phyloP scores from a whole-genome alignment of 805 yeast species.

The Cyberlindnera japonica region DNA sequence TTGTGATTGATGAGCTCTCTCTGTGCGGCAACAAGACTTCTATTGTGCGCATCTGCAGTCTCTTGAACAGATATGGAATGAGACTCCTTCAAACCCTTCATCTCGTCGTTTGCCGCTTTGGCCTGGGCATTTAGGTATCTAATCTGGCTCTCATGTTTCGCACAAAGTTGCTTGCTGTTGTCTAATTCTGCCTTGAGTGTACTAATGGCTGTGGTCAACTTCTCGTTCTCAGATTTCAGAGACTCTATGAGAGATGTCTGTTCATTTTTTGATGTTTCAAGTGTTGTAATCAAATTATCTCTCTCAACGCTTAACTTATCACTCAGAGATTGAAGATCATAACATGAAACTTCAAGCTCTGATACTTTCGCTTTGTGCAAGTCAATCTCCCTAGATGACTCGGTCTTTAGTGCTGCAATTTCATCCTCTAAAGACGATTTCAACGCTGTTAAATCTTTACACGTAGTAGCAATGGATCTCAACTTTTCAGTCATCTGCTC shows the following conservation, averaged over 20 bases:
- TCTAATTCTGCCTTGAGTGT: slow-evolving; percentile 16
- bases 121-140: slow-evolving; percentile 12
- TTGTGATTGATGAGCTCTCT: slow-evolving; percentile 8
- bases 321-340: slow-evolving; percentile 7
- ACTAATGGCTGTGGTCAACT: slow-evolving; percentile 5
- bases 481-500: slow-evolving; percentile 44
- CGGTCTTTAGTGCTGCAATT: slow-evolving; percentile 11
- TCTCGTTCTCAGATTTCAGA: slow-evolving; percentile 8
- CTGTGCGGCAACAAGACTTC: slow-evolving; percentile 3
- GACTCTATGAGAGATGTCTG: neutral
- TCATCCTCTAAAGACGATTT: slow-evolving; percentile 21
- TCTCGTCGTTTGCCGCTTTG: slow-evolving; percentile 5
- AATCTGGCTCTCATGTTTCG: slow-evolving; percentile 10
- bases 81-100: slow-evolving; percentile 3
- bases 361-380: slow-evolving; percentile 14
- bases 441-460: slow-evolving; percentile 27
- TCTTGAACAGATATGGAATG: slow-evolving; percentile 4
- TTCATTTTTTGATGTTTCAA: neutral
- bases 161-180: slow-evolving; percentile 2
- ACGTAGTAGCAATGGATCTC: slow-evolving; percentile 37
- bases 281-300: slow-evolving; percentile 1
- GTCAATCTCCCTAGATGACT: slow-evolving; percentile 15
- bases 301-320: slow-evolving; percentile 14
- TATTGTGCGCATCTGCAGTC: slow-evolving; percentile 5
- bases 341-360: slow-evolving; percentile 12